These are phyloP conservation scores for Hanseniaspora valbyensis DNA, from an alignment of 805 yeast genomes.

Conservation along the genomic window DNA sequence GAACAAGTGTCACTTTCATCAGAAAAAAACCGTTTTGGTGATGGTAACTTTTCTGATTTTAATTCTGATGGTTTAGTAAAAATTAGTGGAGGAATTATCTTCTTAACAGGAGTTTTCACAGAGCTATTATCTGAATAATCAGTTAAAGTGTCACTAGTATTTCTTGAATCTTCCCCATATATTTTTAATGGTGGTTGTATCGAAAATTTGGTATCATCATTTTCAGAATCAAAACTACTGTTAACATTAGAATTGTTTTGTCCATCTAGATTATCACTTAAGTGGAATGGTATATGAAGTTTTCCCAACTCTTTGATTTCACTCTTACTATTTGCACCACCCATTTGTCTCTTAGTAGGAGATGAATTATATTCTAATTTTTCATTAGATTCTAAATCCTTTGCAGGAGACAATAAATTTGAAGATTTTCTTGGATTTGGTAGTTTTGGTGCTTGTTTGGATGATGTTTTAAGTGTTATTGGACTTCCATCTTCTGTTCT, in stretches of 20 bases:
- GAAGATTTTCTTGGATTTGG: conserved; percentile 15
- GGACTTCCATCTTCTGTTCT: not conserved
- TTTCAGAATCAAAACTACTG: conserved; percentile 2
- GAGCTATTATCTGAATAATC: not conserved
- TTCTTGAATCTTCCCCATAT: conserved; percentile 1
- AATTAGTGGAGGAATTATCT: not conserved
- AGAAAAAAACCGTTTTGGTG: not conserved
- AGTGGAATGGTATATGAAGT: not conserved
- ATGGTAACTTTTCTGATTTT: not conserved
- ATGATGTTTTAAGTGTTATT: not conserved
- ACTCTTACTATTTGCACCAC: conserved; percentile 4
- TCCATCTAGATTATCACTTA: not conserved
- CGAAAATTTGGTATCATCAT: conserved; percentile 4
- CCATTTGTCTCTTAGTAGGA: conserved; percentile 10
- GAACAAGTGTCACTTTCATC: not conserved
- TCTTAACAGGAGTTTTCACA: not conserved
- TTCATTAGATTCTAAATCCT: not conserved
- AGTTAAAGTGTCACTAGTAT: not conserved
- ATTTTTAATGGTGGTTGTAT: no score
- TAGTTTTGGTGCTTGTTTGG: conserved; percentile 6
- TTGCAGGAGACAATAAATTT: not conserved
- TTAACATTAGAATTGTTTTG: not conserved
- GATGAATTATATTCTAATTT: not conserved
- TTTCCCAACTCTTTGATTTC: not conserved
- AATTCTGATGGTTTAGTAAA: not conserved